Evolutionary conservation across 257 asterid species (phyloP).

Genomic region (Cordia subcordata): DNA sequence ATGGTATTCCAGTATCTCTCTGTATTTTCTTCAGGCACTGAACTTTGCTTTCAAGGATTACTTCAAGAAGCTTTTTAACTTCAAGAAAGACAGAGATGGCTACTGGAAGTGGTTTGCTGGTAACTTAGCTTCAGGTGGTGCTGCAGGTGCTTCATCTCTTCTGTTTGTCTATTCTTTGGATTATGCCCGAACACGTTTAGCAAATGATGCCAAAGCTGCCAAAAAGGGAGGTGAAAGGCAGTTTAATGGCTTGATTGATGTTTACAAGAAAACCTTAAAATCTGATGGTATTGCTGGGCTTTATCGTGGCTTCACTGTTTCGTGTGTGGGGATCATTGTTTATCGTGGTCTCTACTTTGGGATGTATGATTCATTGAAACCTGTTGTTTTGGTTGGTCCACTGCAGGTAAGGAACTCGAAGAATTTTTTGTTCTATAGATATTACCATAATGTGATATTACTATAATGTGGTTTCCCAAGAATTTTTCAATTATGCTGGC

Average conservation of each 20-base stretch:
- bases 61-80: conserved; percentile 37
- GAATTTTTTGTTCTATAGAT: neutral
- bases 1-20: conserved; percentile 5
- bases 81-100: conserved; percentile 42
- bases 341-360: conserved; percentile 38
- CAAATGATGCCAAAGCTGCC: conserved; percentile 17
- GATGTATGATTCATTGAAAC: conserved; percentile 46
- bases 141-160: conserved; percentile 44
- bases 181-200: conserved; percentile 39
- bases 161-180: conserved; percentile 38
- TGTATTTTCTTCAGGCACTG: conserved; percentile 28
- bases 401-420: conserved; percentile 37
- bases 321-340: conserved; percentile 34
- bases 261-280: conserved; percentile 34
- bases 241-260: conserved; percentile 40
- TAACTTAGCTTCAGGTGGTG: conserved; percentile 35
- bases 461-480: neutral
- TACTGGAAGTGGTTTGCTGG: conserved; percentile 43
- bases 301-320: conserved; percentile 35
- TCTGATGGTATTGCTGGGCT: conserved; percentile 40
- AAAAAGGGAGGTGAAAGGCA: conserved; percentile 28
- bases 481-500: too few relatives aligned
- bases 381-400: conserved; percentile 45
- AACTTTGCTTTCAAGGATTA: conserved; percentile 43
- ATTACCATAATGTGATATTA: neutral